Conservation (phyloP, 768 basidiomycete genomes). For the Arthromyces matolae region DNA sequence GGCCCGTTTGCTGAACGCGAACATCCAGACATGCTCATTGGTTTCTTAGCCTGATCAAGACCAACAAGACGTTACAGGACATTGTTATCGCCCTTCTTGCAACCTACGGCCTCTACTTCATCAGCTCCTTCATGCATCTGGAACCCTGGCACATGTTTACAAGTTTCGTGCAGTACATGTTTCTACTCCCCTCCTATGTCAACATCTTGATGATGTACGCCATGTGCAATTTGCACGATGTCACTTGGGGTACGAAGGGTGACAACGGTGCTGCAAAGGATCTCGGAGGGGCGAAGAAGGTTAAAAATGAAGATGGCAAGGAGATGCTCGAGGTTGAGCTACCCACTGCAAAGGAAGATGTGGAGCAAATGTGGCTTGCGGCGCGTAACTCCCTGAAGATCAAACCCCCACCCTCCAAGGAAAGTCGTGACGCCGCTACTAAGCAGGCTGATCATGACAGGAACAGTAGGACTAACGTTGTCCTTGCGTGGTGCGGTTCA, state of each 20-base stretch:
- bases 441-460: constrained; percentile 87
- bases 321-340: constrained; percentile 85
- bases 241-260: constrained; percentile 91
- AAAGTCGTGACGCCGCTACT: constrained; percentile 82
- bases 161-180: constrained; percentile 87
- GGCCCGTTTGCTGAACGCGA: too few relatives aligned
- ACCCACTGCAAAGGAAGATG: constrained; percentile 78
- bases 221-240: constrained; percentile 90
- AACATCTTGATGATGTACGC: constrained; percentile 94
- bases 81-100: constrained; percentile 78
- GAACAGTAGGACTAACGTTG: constrained; percentile 81
- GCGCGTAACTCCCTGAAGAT: constrained; percentile 65
- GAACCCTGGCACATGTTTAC: constrained; percentile 99
- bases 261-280: constrained; percentile 88
- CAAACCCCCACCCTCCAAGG: constrained; percentile 67
- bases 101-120: constrained; percentile 81
- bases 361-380: constrained; percentile 83
- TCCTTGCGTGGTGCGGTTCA: constrained; percentile 76
- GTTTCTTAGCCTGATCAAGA: background rate
- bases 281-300: constrained; percentile 86
- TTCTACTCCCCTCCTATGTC: constrained; percentile 73
- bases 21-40: too few relatives aligned
- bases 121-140: constrained; percentile 82
- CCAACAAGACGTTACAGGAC: constrained; percentile 70
- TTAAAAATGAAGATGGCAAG: constrained; percentile 80